These are phyloP conservation scores for Cytospora mali DNA, from an alignment of 2,329 filamentous ascomycete genomes.

Conservation along the genomic window DNA sequence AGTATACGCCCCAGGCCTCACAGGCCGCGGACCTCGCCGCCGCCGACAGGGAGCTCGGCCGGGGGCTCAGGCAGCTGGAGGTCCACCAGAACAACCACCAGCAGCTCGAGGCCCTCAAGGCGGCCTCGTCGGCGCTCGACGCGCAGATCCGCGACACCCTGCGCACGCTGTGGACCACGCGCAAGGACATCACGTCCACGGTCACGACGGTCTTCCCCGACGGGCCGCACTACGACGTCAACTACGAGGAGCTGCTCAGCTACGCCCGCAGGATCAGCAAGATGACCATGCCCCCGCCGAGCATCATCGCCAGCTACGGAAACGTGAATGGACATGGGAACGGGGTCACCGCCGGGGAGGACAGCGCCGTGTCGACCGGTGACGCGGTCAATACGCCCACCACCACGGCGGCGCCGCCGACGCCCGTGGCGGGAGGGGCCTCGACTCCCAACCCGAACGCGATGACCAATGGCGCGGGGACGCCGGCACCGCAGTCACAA, in stretches of 20 bases:
- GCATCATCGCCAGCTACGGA: slow-evolving; percentile 18
- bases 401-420: slow-evolving; percentile 32
- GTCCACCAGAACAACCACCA: slow-evolving; percentile 74
- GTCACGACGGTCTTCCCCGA: slow-evolving; percentile 59
- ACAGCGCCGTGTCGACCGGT: slow-evolving; percentile 37
- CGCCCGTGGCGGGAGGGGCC: slow-evolving; percentile 29
- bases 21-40: slow-evolving; percentile 70
- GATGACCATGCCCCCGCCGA: slow-evolving; percentile 69
- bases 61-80: slow-evolving; percentile 65
- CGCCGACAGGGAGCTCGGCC: slow-evolving; percentile 69
- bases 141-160: slow-evolving; percentile 72
- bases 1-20: slow-evolving; percentile 74
- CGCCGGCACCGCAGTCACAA: slow-evolving; percentile 20
- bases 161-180: slow-evolving; percentile 68
- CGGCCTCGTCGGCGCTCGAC: slow-evolving; percentile 67
- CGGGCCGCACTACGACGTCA: slow-evolving; percentile 57
- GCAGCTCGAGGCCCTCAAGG: slow-evolving; percentile 69
- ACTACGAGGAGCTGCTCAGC: slow-evolving; percentile 72
- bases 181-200: slow-evolving; percentile 70
- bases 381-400: slow-evolving; percentile 28
- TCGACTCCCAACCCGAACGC: slow-evolving; percentile 26
- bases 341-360: slow-evolving; percentile 34
- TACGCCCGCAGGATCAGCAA: slow-evolving; percentile 81
- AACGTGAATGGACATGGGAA: slow-evolving; percentile 30
- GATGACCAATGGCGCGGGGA: slow-evolving; percentile 27